Evolutionary conservation across 2,329 filamentous ascomycete genomes (phyloP).

Genomic region (Penicillium sp.): DNA sequence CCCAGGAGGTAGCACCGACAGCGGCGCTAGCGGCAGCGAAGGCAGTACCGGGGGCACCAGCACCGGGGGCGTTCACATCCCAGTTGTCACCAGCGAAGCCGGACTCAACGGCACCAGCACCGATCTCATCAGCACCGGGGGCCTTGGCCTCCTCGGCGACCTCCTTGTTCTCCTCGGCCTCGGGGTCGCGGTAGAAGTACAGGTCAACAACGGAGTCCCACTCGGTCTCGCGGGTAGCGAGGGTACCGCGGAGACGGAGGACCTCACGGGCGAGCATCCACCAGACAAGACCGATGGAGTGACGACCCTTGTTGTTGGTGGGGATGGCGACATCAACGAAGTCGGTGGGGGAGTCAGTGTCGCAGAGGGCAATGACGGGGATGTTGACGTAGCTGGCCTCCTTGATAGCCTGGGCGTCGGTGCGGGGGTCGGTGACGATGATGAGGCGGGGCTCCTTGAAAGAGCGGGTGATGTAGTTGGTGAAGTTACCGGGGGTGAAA

Average conservation of each 20-base stretch:
- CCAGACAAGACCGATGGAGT: conserved; percentile 98
- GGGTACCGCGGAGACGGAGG: conserved; percentile 95
- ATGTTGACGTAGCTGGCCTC: conserved; percentile 99
- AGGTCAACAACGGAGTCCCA: conserved; percentile 99
- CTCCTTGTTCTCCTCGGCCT: conserved; percentile 99
- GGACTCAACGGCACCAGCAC: conserved; percentile 72
- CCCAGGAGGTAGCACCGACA: conserved; percentile 61
- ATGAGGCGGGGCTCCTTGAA: conserved; percentile 99
- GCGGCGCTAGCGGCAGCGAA: conserved; percentile 68
- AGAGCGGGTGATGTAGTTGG: conserved; percentile 99
- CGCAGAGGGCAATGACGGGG: conserved; percentile 97
- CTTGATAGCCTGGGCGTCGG: conserved; percentile 99
- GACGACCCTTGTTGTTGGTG: conserved; percentile 99
- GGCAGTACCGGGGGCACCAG: conserved; percentile 63
- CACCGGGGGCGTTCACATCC: conserved; percentile 69
- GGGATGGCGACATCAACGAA: conserved; percentile 99
- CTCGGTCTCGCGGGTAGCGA: conserved; percentile 91
- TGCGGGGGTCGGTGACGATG: conserved; percentile 98
- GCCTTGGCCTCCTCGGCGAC: conserved; percentile 78
- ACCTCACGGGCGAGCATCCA: conserved; percentile 99
- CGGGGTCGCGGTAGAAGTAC: conserved; percentile 99
- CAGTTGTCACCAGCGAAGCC: conserved; percentile 79
- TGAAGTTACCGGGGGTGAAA: conserved; percentile 99
- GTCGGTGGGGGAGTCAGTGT: conserved; percentile 99
- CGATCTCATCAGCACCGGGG: conserved; percentile 80